These are phyloP conservation scores for Argentina anserina DNA, from an alignment of 306 rosid species.

Conservation along the genomic window DNA sequence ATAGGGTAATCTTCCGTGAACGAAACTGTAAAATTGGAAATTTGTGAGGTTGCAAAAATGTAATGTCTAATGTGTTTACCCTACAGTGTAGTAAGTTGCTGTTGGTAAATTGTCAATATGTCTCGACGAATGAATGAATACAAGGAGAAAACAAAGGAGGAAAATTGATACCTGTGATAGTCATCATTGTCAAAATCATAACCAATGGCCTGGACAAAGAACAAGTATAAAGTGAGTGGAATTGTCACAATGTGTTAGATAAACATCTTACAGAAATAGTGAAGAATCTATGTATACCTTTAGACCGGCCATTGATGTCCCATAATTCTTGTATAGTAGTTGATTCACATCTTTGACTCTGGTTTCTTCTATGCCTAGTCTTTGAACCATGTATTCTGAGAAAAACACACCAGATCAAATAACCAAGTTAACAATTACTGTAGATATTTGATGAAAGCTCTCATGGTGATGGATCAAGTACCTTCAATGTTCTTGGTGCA, in stretches of 20 bases:
- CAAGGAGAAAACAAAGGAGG: background rate
- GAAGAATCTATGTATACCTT: background rate
- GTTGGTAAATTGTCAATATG: too few relatives aligned
- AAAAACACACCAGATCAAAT: too few relatives aligned
- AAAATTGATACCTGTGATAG: constrained; percentile 11
- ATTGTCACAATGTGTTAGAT: too few relatives aligned
- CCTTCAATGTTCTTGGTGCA: constrained; percentile 21
- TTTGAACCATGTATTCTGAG: constrained; percentile 22
- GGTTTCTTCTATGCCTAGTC: constrained; percentile 8
- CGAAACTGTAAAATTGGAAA: constrained; percentile 8
- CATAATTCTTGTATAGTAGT: constrained; percentile 17
- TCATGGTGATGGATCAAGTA: background rate
- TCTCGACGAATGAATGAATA: too few relatives aligned
- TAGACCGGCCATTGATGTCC: constrained; percentile 25
- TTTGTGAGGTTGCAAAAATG: too few relatives aligned
- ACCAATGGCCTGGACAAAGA: constrained; percentile 16
- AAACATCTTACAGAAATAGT: too few relatives aligned
- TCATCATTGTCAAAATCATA: constrained; percentile 21
- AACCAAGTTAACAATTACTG: background rate
- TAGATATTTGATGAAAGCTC: background rate
- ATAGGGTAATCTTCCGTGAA: constrained; percentile 24
- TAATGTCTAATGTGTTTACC: too few relatives aligned
- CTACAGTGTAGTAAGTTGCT: too few relatives aligned
- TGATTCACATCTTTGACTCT: background rate
- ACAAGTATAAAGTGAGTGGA: too few relatives aligned